Percentiles rank a stretch among this genome's conserved stretches.
Evolutionary conservation across 2,329 filamentous ascomycete species (phyloP).

Genomic region (Phyllosticta paracitricarpa): DNA sequence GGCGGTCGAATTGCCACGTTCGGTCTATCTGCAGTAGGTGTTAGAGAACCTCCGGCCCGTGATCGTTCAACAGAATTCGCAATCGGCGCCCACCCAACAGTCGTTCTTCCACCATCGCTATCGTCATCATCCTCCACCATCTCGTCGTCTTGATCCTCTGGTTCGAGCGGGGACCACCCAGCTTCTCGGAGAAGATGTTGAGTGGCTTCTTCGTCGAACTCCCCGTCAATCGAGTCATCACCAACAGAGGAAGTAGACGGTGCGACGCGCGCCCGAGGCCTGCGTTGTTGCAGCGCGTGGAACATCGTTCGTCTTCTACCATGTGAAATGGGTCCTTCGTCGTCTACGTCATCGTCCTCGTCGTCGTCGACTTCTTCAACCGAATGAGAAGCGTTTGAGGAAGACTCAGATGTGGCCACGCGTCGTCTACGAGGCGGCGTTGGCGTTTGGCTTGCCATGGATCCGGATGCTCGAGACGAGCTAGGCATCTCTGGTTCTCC

Average conservation of each 20-base stretch:
- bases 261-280: not conserved
- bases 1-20: slow-evolving; percentile 30
- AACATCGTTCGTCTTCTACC: slow-evolving; percentile 23
- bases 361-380: slow-evolving; percentile 29
- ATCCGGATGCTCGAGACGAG: slow-evolving; percentile 19
- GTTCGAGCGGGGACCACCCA: slow-evolving; percentile 27
- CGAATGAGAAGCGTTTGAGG: slow-evolving; percentile 24
- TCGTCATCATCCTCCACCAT: slow-evolving; percentile 28
- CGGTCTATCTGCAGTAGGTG: slow-evolving; percentile 38
- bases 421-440: slow-evolving; percentile 24
- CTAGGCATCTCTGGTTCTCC: slow-evolving; percentile 18
- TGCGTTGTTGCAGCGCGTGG: slow-evolving; percentile 8
- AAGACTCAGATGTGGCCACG: slow-evolving; percentile 30
- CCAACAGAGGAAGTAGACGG: slow-evolving; percentile 19
- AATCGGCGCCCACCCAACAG: slow-evolving; percentile 36
- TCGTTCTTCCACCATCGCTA: slow-evolving; percentile 34
- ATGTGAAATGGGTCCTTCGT: slow-evolving; percentile 25
- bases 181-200: slow-evolving; percentile 24
- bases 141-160: slow-evolving; percentile 26
- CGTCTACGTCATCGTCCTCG: slow-evolving; percentile 28
- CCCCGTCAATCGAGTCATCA: slow-evolving; percentile 20
- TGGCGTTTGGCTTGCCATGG: slow-evolving; percentile 22
- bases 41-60: slow-evolving; percentile 36
- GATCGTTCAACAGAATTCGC: slow-evolving; percentile 35
- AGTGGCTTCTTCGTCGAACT: slow-evolving; percentile 31